Percentiles rank a stretch among this genome's conserved stretches.
These are phyloP conservation scores for Diatrype stigma DNA, from an alignment of 2,329 filamentous ascomycete species.

Conservation along the genomic window DNA sequence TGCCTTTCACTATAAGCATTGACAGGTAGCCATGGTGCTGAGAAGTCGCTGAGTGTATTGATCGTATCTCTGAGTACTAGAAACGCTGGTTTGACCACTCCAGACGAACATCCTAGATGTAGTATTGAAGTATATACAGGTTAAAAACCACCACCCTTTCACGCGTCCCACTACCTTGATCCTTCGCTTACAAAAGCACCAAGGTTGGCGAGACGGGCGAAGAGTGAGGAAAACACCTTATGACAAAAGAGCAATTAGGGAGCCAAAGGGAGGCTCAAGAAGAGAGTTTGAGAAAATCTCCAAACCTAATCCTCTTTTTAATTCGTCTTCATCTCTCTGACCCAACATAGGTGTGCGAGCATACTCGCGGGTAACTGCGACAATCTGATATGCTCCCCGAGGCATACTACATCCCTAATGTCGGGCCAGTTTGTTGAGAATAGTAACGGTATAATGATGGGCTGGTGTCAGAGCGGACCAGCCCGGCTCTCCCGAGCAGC, in stretches of 20 bases:
- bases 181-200: neutral
- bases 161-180: neutral
- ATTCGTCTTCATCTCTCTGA: neutral
- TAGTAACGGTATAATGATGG: neutral
- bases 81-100: neutral
- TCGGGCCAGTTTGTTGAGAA: too few relatives aligned
- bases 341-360: neutral
- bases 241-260: neutral
- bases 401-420: neutral
- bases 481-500: neutral
- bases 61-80: neutral
- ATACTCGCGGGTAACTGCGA: neutral
- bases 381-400: neutral
- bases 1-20: neutral
- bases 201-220: neutral
- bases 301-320: neutral
- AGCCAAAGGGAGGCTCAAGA: neutral
- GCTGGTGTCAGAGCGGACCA: neutral
- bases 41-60: neutral
- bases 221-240: neutral
- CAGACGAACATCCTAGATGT: neutral
- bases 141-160: neutral
- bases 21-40: neutral
- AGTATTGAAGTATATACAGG: neutral
- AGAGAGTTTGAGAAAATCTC: neutral